Evolutionary conservation across 2,329 filamentous ascomycete genomes (phyloP).

Genomic region (Sporothrix phasma): DNA sequence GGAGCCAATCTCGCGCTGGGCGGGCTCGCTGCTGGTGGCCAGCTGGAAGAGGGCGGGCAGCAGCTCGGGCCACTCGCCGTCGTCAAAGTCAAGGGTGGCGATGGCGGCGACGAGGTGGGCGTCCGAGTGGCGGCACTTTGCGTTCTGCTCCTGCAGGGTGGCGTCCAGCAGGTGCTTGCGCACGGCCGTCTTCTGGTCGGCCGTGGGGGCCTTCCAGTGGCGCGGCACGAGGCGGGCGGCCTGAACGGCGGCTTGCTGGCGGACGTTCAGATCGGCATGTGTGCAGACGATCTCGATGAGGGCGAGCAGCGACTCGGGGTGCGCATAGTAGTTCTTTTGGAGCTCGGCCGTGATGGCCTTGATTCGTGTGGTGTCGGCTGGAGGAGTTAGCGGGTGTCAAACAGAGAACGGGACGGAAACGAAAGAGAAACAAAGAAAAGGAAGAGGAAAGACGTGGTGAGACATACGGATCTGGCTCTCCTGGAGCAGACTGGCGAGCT

Average conservation of each 20-base stretch:
- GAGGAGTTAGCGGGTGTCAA: slow-evolving; percentile 12
- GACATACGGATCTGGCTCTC: slow-evolving; percentile 73
- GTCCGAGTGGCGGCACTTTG: slow-evolving; percentile 72
- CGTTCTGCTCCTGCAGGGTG: slow-evolving; percentile 67
- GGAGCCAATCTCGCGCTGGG: slow-evolving; percentile 79
- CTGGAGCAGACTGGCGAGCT: slow-evolving; percentile 79
- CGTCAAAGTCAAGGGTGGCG: slow-evolving; percentile 74
- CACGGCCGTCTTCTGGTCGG: slow-evolving; percentile 68
- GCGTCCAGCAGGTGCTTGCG: slow-evolving; percentile 76
- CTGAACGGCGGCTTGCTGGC: slow-evolving; percentile 88
- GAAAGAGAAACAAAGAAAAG: slow-evolving; percentile 9
- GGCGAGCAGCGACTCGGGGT: slow-evolving; percentile 72
- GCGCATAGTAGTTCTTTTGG: slow-evolving; percentile 86
- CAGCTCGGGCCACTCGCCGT: slow-evolving; percentile 77
- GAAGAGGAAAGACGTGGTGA: slow-evolving; percentile 11
- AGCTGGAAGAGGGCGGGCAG: slow-evolving; percentile 71
- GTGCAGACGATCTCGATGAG: slow-evolving; percentile 83
- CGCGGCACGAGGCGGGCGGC: slow-evolving; percentile 70
- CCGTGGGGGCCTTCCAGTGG: slow-evolving; percentile 70
- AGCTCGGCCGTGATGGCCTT: slow-evolving; percentile 84
- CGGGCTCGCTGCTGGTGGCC: slow-evolving; percentile 61
- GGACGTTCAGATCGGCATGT: slow-evolving; percentile 60
- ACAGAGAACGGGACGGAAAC: slow-evolving; percentile 3
- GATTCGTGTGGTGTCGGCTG: slow-evolving; percentile 80
- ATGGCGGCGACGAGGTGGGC: slow-evolving; percentile 82